Evolutionary conservation across 2,329 filamentous ascomycete species (phyloP), one percentile per base, ranked within the genome.

Genomic region (Verticillium tricorpus): DNA sequence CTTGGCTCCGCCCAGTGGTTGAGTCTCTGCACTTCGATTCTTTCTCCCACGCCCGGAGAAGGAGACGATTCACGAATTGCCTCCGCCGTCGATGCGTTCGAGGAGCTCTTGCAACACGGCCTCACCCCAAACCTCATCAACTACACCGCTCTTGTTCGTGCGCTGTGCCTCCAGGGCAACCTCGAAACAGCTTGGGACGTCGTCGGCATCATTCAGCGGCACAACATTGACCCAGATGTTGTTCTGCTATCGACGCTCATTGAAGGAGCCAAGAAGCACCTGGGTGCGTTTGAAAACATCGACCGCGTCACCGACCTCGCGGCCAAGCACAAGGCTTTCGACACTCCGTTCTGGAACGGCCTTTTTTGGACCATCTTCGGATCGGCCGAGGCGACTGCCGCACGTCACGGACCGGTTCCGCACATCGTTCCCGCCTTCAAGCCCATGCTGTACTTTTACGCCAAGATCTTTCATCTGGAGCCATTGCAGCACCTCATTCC

Each of bases 171-270:
- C 62, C 84, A 81, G n/a, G 82, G 83, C 12, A 85, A 91, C 67
- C 72, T 85, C 8, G 78, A 83, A 40, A 85, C 86, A 3, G 89
- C 87, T 0, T 86, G 86, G 76, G 80, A 84, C 50, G 82, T 94
- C 58, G 86, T 89, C 67, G 79, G 87, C 28, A 80, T 87, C 50
- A 83, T 93, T 71, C 75, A 82, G 58, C 75, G 80, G 15, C 81
- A 85, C 65, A 83, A 84, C 3, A 77, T 91, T 17, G 72, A 82
- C 60, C 84, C 91, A 0, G 87, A 96, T 71, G 75, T 76, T 0
- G 83, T 86, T 65, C 89, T 91, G 0, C 91, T 88, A 70, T 80
- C 87, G 1, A 86, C 87, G 32, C 78, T 97, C 37, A 82, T 96
- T 52, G 84, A 88, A 62, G 89, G 89, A 35, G 89, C 90, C 59